Evolutionary conservation across 129 eudicot genomes (phyloP), one percentile per base, ranked within the genome.

Genomic region (Flaveria ramosissima): DNA sequence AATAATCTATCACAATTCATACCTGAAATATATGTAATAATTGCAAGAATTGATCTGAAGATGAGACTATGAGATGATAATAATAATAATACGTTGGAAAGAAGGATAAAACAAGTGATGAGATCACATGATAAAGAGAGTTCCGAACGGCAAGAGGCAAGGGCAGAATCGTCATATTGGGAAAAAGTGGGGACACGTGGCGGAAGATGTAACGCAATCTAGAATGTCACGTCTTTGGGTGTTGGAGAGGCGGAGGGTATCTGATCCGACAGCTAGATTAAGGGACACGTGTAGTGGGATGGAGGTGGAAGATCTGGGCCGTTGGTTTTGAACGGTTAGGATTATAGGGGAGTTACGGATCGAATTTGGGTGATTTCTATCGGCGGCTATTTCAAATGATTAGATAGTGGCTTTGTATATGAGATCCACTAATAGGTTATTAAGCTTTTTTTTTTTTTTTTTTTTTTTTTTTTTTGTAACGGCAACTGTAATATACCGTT

Each of bases 61-160:
- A 79, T 80, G 75, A 75, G 30, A 77, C 77, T 47, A 87, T 70
- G 65, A 57, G 32, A 27, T 16, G 4, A 27, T 19, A 60, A 23
- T 41, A 42, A 75, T 30, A 61, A 12, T 47, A 42, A 75, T 30
- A 61, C 1, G 16, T 47, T 47, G 16, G 48, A 63, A 19, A 23
- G 41, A 79, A 16, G n/a, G 78, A 81, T 64, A 50, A 77, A 4
- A 75, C 69, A 85, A 75, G 85, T 72, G 90, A 86, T 86, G 88
- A 69, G 86, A 86, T 86, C 88, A 82, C 86, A 84, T 86, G 89
- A 83, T 70, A 45, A 11, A 70, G 51, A 36, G 80, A 80, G 78
- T 74, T 89, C 79, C 72, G 79, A 77, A 79, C 68, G 72, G 72
- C 77, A 56, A 83, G 83, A 82, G 6, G 82, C 60, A 83, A 83